phyloP scores from a whole-genome alignment of 306 rosid species.

The Malus domestica region ASM211411v1 NC_041801.1:2549001-2549500 shows the following conservation, averaged over 20 bases:
- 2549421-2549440: conserved; percentile 3
- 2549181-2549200: conserved; percentile 17
- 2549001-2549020: conserved; percentile 34
- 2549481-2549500: conserved; percentile 16
- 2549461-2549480: background rate
- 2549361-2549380: conserved; percentile 25
- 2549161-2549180: conserved; percentile 19
- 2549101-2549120: conserved; percentile 46
- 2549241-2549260: conserved; percentile 36
- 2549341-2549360: conserved; percentile 20
- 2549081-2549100: conserved; percentile 30
- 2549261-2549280: conserved; percentile 39
- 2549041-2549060: conserved; percentile 8
- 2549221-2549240: conserved; percentile 33
- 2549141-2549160: background rate
- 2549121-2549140: conserved; percentile 32
- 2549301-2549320: conserved; percentile 34
- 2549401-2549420: too few relatives aligned
- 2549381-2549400: conserved; percentile 14
- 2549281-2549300: conserved; percentile 15
- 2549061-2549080: conserved; percentile 13
- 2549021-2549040: conserved; percentile 24
- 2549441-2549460: conserved; percentile 31
- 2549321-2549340: conserved; percentile 38
- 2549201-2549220: conserved; percentile 42